A percentile compares a stretch with the other conserved stretches of the same genome.
Conservation (phyloP, 495 filamentous ascomycete species). For the Mytilinidion resinicola region DNA sequence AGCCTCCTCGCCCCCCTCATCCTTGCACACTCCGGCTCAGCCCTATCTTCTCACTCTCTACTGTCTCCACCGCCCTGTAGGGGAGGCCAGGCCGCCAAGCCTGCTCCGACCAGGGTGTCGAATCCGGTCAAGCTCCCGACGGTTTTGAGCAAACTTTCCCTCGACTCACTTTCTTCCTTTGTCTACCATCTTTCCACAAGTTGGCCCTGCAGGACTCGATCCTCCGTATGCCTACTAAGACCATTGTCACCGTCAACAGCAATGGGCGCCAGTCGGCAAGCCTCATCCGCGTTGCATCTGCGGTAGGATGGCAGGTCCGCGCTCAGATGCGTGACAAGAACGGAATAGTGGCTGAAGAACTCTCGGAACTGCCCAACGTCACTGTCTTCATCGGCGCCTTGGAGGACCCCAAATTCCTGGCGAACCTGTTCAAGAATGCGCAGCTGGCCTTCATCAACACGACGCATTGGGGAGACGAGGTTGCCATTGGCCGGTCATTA, state of each 20-base stretch:
- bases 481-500: conserved; percentile 74
- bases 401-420: conserved; percentile 66
- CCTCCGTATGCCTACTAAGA: conserved; percentile 39
- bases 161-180: too few relatives aligned
- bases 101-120: too few relatives aligned
- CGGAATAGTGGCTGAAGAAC: conserved; percentile 76
- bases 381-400: conserved; percentile 74
- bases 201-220: neutral
- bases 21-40: too few relatives aligned
- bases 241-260: conserved; percentile 86
- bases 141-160: too few relatives aligned
- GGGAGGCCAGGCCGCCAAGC: too few relatives aligned
- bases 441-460: conserved; percentile 96
- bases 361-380: conserved; percentile 73
- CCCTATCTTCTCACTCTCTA: too few relatives aligned
- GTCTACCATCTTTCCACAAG: too few relatives aligned
- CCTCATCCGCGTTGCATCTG: conserved; percentile 83
- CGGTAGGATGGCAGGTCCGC: conserved; percentile 83
- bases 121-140: too few relatives aligned
- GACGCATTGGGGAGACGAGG: conserved; percentile 93
- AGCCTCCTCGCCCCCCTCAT: too few relatives aligned
- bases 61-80: too few relatives aligned
- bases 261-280: conserved; percentile 90
- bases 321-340: conserved; percentile 81
- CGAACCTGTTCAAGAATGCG: conserved; percentile 71